Evolutionary conservation across 1,139 yeast genomes (phyloP).

Genomic region (Kurtzmaniella quercitrusa): DNA sequence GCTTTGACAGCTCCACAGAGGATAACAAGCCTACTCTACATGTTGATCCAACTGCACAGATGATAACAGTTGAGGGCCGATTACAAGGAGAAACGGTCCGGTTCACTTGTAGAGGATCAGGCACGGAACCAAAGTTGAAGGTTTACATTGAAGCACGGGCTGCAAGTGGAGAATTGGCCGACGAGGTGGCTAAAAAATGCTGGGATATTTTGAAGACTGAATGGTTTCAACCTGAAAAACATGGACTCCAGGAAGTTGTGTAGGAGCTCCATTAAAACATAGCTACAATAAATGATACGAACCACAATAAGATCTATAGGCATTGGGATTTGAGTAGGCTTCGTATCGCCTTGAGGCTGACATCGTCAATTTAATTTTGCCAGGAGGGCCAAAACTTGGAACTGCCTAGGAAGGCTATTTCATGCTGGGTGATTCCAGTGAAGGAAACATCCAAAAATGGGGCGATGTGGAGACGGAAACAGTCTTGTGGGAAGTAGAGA

Average conservation of each 20-base stretch:
- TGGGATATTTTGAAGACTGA: slow-evolving; percentile 56
- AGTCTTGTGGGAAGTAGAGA: too few relatives aligned
- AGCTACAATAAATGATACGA: too few relatives aligned
- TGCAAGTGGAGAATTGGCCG: slow-evolving; percentile 40
- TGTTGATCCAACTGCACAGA: slow-evolving; percentile 67
- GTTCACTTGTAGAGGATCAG: slow-evolving; percentile 89
- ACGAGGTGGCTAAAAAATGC: slow-evolving; percentile 51
- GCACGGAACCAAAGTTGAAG: slow-evolving; percentile 93
- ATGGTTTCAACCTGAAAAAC: slow-evolving; percentile 58
- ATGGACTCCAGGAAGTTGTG: slow-evolving; percentile 34
- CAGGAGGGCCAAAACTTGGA: too few relatives aligned
- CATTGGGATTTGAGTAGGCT: too few relatives aligned
- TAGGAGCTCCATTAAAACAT: neutral
- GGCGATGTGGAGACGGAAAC: too few relatives aligned
- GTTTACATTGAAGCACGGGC: slow-evolving; percentile 83
- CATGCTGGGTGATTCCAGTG: too few relatives aligned
- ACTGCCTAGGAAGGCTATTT: too few relatives aligned
- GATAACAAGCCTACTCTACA: slow-evolving; percentile 64
- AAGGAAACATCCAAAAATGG: too few relatives aligned
- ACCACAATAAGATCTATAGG: too few relatives aligned
- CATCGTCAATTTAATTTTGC: too few relatives aligned
- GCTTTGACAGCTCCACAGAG: slow-evolving; percentile 67
- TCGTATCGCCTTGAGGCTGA: too few relatives aligned
- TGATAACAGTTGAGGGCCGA: slow-evolving; percentile 65
- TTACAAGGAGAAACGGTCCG: slow-evolving; percentile 45